Evolutionary conservation across 805 yeast genomes (phyloP).

Genomic region (Starmerella apis): DNA sequence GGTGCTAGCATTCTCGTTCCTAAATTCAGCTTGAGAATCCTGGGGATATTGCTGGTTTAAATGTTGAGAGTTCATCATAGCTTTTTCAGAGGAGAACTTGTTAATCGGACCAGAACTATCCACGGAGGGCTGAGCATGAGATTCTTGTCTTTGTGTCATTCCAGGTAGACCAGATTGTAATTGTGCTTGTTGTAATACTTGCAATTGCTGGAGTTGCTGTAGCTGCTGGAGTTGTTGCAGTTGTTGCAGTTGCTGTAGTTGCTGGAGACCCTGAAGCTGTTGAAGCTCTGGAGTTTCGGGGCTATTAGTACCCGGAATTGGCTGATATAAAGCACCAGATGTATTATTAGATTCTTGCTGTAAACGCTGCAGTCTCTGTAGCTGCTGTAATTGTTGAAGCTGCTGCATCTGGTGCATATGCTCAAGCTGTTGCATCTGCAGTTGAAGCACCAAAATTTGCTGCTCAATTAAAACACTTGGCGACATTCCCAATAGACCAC

Average conservation of each 20-base stretch:
- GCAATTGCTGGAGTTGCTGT: neutral
- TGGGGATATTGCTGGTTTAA: too few relatives aligned
- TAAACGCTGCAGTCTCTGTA: neutral
- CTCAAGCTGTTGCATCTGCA: neutral
- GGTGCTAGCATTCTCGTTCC: too few relatives aligned
- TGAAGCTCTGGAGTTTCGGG: neutral
- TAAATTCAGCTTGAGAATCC: too few relatives aligned
- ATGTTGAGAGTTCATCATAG: too few relatives aligned
- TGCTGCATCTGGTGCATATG: neutral
- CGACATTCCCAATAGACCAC: neutral
- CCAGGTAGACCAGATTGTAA: neutral
- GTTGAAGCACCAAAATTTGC: neutral
- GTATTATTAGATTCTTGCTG: neutral
- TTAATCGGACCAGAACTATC: too few relatives aligned
- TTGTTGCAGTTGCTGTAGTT: constrained; percentile 1
- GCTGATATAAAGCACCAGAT: neutral
- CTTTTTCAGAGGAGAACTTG: too few relatives aligned
- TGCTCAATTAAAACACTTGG: neutral
- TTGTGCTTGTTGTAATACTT: neutral
- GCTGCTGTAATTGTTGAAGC: neutral
- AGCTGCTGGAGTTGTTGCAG: neutral
- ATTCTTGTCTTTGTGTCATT: too few relatives aligned
- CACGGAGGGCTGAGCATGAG: too few relatives aligned
- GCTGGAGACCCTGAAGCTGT: neutral
- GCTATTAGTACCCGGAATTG: too few relatives aligned